Conservation (phyloP, 371 early-diverging fungal species). For the Mucor plumbeus region DNA sequence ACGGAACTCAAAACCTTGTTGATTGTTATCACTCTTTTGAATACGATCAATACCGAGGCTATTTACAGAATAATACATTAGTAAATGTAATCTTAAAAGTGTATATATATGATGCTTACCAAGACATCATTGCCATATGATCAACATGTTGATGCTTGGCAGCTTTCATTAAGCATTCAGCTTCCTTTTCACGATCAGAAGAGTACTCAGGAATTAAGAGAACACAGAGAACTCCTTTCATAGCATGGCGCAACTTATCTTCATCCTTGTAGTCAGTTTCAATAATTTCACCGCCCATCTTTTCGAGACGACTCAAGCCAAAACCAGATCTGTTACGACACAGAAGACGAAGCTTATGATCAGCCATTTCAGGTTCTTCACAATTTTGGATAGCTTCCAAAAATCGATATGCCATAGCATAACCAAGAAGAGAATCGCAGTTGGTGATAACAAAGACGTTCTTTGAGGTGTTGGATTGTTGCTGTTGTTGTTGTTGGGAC, state of each 20-base stretch:
- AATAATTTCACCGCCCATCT: slow-evolving; percentile 39
- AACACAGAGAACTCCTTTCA: slow-evolving; percentile 28
- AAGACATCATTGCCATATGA: slow-evolving; percentile 37
- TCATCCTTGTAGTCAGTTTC: slow-evolving; percentile 42
- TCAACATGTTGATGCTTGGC: slow-evolving; percentile 33
- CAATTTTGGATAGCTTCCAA: slow-evolving; percentile 22
- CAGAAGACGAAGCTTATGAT: slow-evolving; percentile 33
- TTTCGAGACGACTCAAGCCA: slow-evolving; percentile 23
- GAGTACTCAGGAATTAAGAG: slow-evolving; percentile 42
- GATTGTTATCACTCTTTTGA: slow-evolving; percentile 2
- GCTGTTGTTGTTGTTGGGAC: slow-evolving; percentile 21
- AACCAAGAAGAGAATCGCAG: slow-evolving; percentile 44
- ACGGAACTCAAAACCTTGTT: slow-evolving; percentile 16
- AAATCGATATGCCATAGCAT: slow-evolving; percentile 38
- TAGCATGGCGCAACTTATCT: slow-evolving; percentile 25
- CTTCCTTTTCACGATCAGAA: slow-evolving; percentile 32
- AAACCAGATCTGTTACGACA: slow-evolving; percentile 28
- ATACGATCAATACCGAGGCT: slow-evolving; percentile 40
- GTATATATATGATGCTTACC: slow-evolving; percentile 28
- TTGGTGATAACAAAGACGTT: slow-evolving; percentile 40
- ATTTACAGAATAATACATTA: not conserved
- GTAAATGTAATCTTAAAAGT: not conserved
- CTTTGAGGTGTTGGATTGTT: slow-evolving; percentile 9
- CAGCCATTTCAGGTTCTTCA: not conserved
- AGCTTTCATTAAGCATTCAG: slow-evolving; percentile 38